These are phyloP conservation scores for Penicillium coffeae DNA, from an alignment of 495 filamentous ascomycete genomes.

Conservation along the genomic window DNA sequence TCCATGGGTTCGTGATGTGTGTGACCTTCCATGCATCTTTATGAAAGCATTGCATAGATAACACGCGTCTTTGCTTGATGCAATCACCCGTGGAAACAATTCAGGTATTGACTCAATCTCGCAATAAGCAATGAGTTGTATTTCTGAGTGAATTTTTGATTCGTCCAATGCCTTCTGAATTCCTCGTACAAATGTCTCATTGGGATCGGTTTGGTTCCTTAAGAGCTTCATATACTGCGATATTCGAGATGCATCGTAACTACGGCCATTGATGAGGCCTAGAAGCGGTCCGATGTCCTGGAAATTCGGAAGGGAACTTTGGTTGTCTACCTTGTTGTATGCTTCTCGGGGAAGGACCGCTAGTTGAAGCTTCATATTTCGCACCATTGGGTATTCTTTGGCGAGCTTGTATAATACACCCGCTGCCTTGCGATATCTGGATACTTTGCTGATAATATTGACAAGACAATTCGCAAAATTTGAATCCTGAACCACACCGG, in stretches of 20 bases:
- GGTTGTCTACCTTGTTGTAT: conserved; percentile 4
- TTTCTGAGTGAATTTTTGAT: conserved; percentile 15
- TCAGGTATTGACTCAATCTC: conserved; percentile 5
- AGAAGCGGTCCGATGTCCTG: neutral
- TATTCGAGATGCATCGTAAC: conserved; percentile 2
- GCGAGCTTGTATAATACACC: conserved; percentile 8
- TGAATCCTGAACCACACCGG: conserved; percentile 5
- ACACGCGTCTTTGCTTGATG: conserved; percentile 20
- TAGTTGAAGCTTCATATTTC: conserved; percentile 14
- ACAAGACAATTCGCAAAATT: neutral
- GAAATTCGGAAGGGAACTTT: neutral
- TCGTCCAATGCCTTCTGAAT: neutral
- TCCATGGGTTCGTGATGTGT: conserved; percentile 7
- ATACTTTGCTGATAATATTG: conserved; percentile 16
- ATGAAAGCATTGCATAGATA: conserved; percentile 16
- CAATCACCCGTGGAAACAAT: conserved; percentile 9
- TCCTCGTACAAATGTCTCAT: neutral
- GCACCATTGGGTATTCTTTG: conserved; percentile 10
- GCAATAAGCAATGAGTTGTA: conserved; percentile 16
- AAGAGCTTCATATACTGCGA: conserved; percentile 3
- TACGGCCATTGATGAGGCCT: conserved; percentile 8
- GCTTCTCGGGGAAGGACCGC: conserved; percentile 11
- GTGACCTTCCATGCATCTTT: conserved; percentile 1
- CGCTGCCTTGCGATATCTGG: conserved; percentile 13
- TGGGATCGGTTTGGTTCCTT: neutral